Evolutionary conservation across 1,139 yeast genomes (phyloP), one percentile per base, ranked within the genome.

Genomic region (Candida buenavistaensis): DNA sequence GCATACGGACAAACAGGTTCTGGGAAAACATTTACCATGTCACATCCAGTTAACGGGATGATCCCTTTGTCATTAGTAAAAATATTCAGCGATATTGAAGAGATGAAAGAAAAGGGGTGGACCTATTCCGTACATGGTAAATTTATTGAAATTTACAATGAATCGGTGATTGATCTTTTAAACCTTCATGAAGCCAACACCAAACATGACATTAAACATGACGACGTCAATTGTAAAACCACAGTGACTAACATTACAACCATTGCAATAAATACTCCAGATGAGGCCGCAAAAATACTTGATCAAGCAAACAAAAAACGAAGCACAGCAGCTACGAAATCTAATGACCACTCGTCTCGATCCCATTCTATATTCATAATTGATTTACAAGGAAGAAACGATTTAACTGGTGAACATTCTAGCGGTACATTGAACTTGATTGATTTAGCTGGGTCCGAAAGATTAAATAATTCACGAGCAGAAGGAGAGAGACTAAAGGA

Each of bases 1-100:
- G 96, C 98, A 0, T 92, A 92, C 58, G 98, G 98, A 0, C 98
- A 92, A 60, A 92, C 98, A 0, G 97, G 98, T 0, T 89, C 97
- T 0, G 98, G 98, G 3, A 92, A 92, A 55, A 90, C 97, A 0
- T 82, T 64, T 55, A 92, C 98, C 0, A 92, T 92, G 98, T 76
- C 94, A 1, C 73, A 72, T 28, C 65, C 76, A 0, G 48, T 59
- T 3, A 82, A 80, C 51, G 98, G 98, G 14, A 80, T 92, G 71
- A 87, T 90, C 23, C 90, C 96, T 1, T 65, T 79, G 14, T 85
- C 97, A 0, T 72, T 90, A 4, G 58, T 65, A 6, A 87, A 84
- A 50, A 83, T 92, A 4, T 90, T 88, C 51, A 62, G 72, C 17
- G 77, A 82, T 40, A 72, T 82, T 3, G 57, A 67, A 2, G 64